phyloP scores from a whole-genome alignment of 2,329 filamentous ascomycete genomes.

The Apiospora rasikravindrae region DNA sequence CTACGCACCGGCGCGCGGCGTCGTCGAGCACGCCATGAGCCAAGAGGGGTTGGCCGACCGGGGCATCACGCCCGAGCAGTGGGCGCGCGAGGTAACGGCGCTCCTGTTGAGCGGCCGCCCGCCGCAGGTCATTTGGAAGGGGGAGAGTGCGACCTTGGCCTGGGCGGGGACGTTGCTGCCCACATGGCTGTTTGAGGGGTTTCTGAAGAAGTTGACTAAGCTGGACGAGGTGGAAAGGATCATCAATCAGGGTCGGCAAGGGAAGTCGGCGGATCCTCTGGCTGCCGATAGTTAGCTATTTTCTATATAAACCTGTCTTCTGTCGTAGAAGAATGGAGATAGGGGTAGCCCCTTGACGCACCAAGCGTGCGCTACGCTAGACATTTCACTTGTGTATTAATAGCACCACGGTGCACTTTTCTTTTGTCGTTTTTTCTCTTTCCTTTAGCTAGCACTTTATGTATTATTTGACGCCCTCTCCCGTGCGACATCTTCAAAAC shows the following conservation, averaged over 20 bases:
- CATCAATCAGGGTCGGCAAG: neutral
- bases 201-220: neutral
- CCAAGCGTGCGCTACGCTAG: too few species aligned
- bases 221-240: conserved; percentile 8
- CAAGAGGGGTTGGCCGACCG: neutral
- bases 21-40: conserved; percentile 13
- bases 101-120: neutral
- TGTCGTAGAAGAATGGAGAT: too few species aligned
- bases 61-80: conserved; percentile 12
- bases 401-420: too few species aligned
- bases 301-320: neutral
- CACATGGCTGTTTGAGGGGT: neutral
- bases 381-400: too few species aligned
- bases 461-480: too few species aligned
- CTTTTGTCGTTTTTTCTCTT: too few species aligned
- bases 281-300: neutral
- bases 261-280: too few species aligned
- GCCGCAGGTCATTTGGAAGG: conserved; percentile 12
- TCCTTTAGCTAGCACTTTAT: too few species aligned
- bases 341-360: too few species aligned
- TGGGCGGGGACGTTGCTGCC: neutral
- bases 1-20: conserved; percentile 16
- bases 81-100: neutral
- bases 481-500: neutral
- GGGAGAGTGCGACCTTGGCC: neutral